phyloP scores from a whole-genome alignment of 345 rosid genomes.

The Rhizophora mangle region DNA sequence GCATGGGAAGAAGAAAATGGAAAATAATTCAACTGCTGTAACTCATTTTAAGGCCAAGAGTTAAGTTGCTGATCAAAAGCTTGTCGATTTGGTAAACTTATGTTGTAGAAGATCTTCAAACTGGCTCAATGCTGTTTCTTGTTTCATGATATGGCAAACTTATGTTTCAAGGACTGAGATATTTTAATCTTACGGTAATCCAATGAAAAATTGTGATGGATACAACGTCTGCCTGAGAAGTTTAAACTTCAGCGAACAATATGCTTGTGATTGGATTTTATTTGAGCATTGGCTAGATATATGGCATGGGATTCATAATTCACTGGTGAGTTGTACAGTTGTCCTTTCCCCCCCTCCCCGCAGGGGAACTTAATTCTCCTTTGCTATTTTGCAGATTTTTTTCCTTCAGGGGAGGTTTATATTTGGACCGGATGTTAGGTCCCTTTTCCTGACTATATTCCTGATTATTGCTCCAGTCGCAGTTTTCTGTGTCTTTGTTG shows the following conservation, averaged over 20 bases:
- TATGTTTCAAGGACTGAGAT: background rate
- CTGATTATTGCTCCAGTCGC: slow-evolving; percentile 68
- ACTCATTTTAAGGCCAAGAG: background rate
- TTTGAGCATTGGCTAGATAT: background rate
- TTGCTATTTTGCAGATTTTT: slow-evolving; percentile 54
- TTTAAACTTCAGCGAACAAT: background rate
- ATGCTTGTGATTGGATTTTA: background rate
- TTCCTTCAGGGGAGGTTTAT: slow-evolving; percentile 68
- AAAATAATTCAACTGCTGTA: background rate
- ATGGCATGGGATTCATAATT: too few relatives aligned
- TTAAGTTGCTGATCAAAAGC: background rate
- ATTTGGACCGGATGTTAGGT: slow-evolving; percentile 93
- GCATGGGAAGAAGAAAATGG: background rate
- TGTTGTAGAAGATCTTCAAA: background rate
- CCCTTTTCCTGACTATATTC: slow-evolving; percentile 54
- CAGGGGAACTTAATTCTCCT: too few relatives aligned
- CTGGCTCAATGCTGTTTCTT: background rate
- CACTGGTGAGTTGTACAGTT: too few relatives aligned
- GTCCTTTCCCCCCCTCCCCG: too few relatives aligned
- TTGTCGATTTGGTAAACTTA: background rate
- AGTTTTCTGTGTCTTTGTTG: slow-evolving; percentile 75
- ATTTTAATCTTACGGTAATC: slow-evolving; percentile 5
- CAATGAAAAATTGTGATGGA: background rate
- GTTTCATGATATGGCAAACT: background rate
- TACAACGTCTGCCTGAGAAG: background rate